Evolutionary conservation across 352 stramenopile species (phyloP), one percentile per base, ranked within the genome.

Genomic region (Globisporangium cylindrosporum): DNA sequence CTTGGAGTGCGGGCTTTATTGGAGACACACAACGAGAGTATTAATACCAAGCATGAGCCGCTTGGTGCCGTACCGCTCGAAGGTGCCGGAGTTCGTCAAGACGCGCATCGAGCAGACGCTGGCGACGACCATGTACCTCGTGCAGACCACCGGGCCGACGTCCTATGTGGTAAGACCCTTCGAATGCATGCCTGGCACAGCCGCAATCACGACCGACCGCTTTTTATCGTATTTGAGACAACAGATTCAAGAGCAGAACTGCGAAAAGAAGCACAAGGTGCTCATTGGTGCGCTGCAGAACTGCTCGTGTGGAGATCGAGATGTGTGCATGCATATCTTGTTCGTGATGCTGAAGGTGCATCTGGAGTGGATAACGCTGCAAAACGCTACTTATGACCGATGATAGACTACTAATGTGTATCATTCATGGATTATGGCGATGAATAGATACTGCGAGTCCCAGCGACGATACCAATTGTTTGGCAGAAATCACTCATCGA

Each of bases 401-500:
- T 9, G n/a, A 4, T 12, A 20, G 49, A 32, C 10, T 32, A 22
- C 9, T 32, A 29, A 25, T 56, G 49, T 18, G 48, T 57, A 10
- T 14, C 24, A 24, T 58, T 10, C 25, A 8, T 29, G 18, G 12
- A 18, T 14, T 48, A 4, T 24, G 1, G 14, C 29, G 29, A n/a
- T 10, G 48, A 18, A 27, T 38, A 89, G 81, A 78, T 94, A 14
- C 67, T 94, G 24, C 84, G 86, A 29, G 84, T 95, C 3, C 86
- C 84, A 22, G 65, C 77, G 29, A 85, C 83, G 12, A 86, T 74
- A 24, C 81, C 88, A 4, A 72, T 93, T 29, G 81, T 95, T 38
- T 95, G 88, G 88, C 88, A 95, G 68, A 91, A 93, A 64, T 94
- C 88, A 7, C 74, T 95, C 27, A 84, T 92, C 49, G 88, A 95